phyloP scores from a whole-genome alignment of 257 asterid species.

The Penstemon barbatus region DNA sequence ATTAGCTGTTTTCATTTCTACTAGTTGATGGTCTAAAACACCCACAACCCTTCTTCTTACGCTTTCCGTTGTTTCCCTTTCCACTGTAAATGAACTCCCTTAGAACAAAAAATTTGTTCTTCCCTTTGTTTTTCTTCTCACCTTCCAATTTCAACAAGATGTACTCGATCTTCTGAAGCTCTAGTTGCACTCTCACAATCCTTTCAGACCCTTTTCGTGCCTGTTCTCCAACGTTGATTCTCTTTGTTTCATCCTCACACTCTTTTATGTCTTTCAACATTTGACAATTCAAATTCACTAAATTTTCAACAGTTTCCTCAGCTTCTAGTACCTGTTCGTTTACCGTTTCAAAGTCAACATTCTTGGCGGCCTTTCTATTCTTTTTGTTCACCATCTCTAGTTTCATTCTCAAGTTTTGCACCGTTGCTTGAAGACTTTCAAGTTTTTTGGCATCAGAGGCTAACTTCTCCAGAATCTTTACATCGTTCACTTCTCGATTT shows the following conservation, averaged over 20 bases:
- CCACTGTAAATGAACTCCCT: slow-evolving; percentile 74
- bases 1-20: slow-evolving; percentile 35
- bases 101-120: slow-evolving; percentile 54
- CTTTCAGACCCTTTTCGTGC: slow-evolving; percentile 75
- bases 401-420: slow-evolving; percentile 53
- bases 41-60: slow-evolving; percentile 66
- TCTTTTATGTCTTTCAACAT: slow-evolving; percentile 63
- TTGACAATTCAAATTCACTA: slow-evolving; percentile 63
- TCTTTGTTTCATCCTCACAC: slow-evolving; percentile 40
- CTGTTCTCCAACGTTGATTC: slow-evolving; percentile 56
- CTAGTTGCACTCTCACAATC: slow-evolving; percentile 59
- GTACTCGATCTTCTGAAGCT: slow-evolving; percentile 71
- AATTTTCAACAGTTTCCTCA: slow-evolving; percentile 58
- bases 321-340: slow-evolving; percentile 71
- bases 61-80: slow-evolving; percentile 53
- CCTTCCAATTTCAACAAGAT: slow-evolving; percentile 66
- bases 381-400: slow-evolving; percentile 45
- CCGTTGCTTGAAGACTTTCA: slow-evolving; percentile 48
- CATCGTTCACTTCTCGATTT: slow-evolving; percentile 38
- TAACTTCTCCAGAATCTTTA: slow-evolving; percentile 61
- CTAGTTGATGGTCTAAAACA: slow-evolving; percentile 64
- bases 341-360: slow-evolving; percentile 50
- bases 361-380: slow-evolving; percentile 44
- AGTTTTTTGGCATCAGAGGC: slow-evolving; percentile 66
- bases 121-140: slow-evolving; percentile 58